These are phyloP conservation scores for Colletotrichum liriopes DNA, from an alignment of 2,329 filamentous ascomycete genomes.

Conservation along the genomic window DNA sequence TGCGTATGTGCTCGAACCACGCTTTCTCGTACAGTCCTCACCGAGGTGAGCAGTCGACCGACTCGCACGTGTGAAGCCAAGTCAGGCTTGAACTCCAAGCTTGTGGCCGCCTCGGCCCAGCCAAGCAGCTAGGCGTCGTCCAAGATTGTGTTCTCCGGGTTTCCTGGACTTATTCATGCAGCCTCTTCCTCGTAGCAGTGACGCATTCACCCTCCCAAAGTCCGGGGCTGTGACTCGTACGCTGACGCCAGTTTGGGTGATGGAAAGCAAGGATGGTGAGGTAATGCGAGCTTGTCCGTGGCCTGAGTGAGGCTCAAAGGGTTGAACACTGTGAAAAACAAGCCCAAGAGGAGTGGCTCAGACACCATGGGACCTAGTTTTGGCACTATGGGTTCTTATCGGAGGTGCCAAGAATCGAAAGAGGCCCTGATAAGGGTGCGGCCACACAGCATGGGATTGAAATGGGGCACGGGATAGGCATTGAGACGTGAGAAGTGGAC, in stretches of 20 bases:
- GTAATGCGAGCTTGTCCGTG: slow-evolving; percentile 2
- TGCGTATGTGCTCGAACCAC: not conserved
- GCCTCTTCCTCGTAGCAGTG: not conserved
- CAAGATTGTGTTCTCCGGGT: not conserved
- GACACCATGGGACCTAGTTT: not conserved
- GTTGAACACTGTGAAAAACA: not conserved
- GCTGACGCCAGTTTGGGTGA: not conserved
- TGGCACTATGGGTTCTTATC: not conserved
- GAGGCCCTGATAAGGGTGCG: not conserved
- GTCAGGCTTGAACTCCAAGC: not conserved
- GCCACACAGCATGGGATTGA: not conserved
- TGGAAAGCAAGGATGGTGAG: slow-evolving; percentile 16
- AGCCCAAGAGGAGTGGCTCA: slow-evolving; percentile 2
- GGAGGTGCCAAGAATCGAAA: not conserved
- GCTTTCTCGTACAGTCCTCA: not conserved
- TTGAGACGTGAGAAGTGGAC: not conserved
- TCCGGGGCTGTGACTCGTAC: slow-evolving; percentile 22
- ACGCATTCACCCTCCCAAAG: slow-evolving; percentile 10
- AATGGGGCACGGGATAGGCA: not conserved
- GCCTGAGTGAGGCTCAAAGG: slow-evolving; percentile 5
- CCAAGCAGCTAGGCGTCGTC: not conserved
- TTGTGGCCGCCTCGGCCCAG: too few species aligned
- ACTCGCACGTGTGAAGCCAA: not conserved
- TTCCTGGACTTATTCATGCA: not conserved
- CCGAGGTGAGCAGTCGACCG: not conserved